phyloP scores from a whole-genome alignment of 2,329 filamentous ascomycete genomes.

The Claviceps pazoutovae region DNA sequence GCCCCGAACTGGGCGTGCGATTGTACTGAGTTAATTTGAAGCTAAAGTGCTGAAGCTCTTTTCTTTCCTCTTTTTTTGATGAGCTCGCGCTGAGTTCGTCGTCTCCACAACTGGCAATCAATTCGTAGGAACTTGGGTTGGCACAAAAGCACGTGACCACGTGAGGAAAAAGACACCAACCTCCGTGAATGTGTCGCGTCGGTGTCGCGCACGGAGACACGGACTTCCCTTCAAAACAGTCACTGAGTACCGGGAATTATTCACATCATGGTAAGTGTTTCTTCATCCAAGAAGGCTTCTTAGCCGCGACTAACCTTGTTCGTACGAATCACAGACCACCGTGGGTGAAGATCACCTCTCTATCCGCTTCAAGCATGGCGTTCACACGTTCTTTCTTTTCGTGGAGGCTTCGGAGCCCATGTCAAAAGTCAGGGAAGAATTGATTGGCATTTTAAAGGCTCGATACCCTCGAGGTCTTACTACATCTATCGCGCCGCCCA shows the following conservation, averaged over 20 bases:
- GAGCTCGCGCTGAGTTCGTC: not conserved
- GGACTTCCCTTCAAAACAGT: not conserved
- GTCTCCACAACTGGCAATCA: not conserved
- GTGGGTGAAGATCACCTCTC: constrained; percentile 42
- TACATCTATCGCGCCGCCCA: constrained; percentile 17
- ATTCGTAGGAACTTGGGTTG: not conserved
- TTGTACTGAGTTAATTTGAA: not conserved
- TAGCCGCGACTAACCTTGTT: not conserved
- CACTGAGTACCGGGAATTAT: not conserved
- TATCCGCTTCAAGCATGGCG: constrained; percentile 59
- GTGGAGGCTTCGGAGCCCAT: constrained; percentile 45
- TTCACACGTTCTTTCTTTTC: constrained; percentile 56
- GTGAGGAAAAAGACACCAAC: too few species aligned
- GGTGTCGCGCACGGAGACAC: not conserved
- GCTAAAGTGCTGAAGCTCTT: not conserved
- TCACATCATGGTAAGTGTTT: constrained; percentile 1
- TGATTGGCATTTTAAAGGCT: constrained; percentile 44
- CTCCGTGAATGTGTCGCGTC: too few species aligned
- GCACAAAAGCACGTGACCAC: constrained; percentile 3
- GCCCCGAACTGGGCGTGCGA: not conserved
- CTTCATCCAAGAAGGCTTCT: not conserved
- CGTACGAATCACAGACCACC: not conserved
- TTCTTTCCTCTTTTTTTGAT: not conserved
- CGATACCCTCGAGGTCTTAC: constrained; percentile 41
- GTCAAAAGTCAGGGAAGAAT: constrained; percentile 38